Evolutionary conservation across 1,284 basidiomycete species (phyloP).

Genomic region (Veloboletus limbatus): DNA sequence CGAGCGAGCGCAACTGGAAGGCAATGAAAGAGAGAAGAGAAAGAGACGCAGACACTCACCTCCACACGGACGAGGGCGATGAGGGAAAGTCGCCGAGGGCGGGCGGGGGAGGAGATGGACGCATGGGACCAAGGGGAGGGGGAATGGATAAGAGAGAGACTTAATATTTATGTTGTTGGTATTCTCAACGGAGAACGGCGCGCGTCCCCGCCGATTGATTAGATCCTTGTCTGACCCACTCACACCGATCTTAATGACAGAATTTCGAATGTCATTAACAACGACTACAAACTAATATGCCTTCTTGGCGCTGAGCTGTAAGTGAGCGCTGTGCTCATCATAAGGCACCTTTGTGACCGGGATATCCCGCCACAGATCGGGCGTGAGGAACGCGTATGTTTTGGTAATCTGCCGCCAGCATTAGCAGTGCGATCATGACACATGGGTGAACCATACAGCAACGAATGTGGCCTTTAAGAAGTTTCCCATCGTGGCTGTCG

Average conservation of each 20-base stretch:
- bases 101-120: conserved; percentile 1
- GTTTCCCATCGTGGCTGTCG: conserved; percentile 99
- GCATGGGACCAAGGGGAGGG: conserved; percentile 6
- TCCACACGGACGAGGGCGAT: conserved; percentile 24
- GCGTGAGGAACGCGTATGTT: conserved; percentile 97
- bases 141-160: not conserved
- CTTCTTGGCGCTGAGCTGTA: conserved; percentile 84
- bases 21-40: not conserved
- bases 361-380: conserved; percentile 97
- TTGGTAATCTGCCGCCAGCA: conserved; percentile 73
- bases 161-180: conserved; percentile 12
- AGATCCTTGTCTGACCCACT: conserved; percentile 1
- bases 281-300: conserved; percentile 54
- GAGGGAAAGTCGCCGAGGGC: conserved; percentile 10
- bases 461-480: conserved; percentile 99
- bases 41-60: conserved; percentile 19
- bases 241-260: not conserved
- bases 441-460: conserved; percentile 59
- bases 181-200: conserved; percentile 12
- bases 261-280: not conserved
- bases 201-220: conserved; percentile 4
- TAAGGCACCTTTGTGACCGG: conserved; percentile 86
- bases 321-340: conserved; percentile 91
- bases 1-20: conserved; percentile 16
- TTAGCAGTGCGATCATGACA: conserved; percentile 1